Conservation (phyloP, 257 asterid species). For the Scutellaria barbata region DNA sequence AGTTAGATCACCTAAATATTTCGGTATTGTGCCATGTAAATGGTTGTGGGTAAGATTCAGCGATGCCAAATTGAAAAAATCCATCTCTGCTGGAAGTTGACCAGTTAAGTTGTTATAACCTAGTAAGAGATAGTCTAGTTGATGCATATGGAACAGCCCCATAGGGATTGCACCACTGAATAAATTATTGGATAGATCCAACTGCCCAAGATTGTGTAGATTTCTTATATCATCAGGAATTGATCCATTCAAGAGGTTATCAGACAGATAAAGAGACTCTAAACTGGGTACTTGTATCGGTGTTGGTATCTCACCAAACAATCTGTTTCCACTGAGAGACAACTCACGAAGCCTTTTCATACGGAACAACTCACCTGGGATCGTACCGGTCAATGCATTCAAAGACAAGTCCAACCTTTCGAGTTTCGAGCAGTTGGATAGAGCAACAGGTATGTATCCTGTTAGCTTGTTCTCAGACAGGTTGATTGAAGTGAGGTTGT, state of each 20-base stretch:
- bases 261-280: conserved; percentile 35
- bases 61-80: neutral
- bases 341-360: conserved; percentile 22
- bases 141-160: conserved; percentile 34
- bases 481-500: conserved; percentile 20
- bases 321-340: conserved; percentile 32
- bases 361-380: conserved; percentile 43
- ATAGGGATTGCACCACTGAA: conserved; percentile 38
- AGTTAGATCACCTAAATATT: conserved; percentile 17
- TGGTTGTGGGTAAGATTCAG: conserved; percentile 42
- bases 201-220: conserved; percentile 20
- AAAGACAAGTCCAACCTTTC: conserved; percentile 34
- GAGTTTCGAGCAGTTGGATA: conserved; percentile 27
- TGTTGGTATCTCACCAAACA: conserved; percentile 38
- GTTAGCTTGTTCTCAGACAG: conserved; percentile 32
- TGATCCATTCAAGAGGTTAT: conserved; percentile 38
- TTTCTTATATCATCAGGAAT: conserved; percentile 42
- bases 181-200: conserved; percentile 42
- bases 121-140: conserved; percentile 18
- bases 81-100: conserved; percentile 38
- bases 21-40: conserved; percentile 40
- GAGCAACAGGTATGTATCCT: conserved; percentile 34
- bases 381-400: conserved; percentile 34
- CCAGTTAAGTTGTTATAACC: conserved; percentile 39
- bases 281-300: neutral